Evolutionary conservation across 129 eudicot species (phyloP), one percentile per base, ranked within the genome.

Genomic region (Lactuca saligna): DNA sequence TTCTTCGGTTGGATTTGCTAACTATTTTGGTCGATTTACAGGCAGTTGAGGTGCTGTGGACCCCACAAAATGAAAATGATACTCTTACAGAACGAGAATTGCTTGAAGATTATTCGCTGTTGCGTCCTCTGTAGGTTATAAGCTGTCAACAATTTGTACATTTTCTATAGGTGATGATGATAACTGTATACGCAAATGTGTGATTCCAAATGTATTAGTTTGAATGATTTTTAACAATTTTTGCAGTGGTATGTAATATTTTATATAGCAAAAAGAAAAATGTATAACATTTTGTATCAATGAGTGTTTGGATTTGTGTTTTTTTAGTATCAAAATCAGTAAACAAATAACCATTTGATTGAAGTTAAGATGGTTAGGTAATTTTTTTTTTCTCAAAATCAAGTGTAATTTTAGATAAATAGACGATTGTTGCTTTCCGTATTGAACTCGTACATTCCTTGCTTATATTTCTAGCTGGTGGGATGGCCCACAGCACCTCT

Each of bases 21-120:
- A 66, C 7, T 34, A 35, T 25, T 25, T 38, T 29, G 54, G 6
- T 48, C 15, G 13, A 66, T 16, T 54, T 75, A 67, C 88, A 91
- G 94, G 97, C 97, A 0, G 96, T 83, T 14, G 94, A 88, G 87
- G 88, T 91, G 55, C 71, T 91, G 54, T 91, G 97, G 96, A 91
- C 96, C 42, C 97, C 97, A 2, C 97, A 91, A 71, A 81, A 86
- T 49, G 87, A 88, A 76, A 75, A 79, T 8, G 97, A 88, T 61
- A 73, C 88, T 7, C 77, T 91, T 61, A 74, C 93, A 4, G 93
- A 85, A 57, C 84, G 83, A 61, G 96, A 86, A 74, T 73, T 88
- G 74, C 96, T 85, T 13, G 82, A 83, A 77, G 88, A 91, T 72
- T 91, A 85, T 85, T 77, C 94, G 1, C 65, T 84, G 17, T 31